These are phyloP conservation scores for Tetrahymena malaccensis DNA, from an alignment of 73 alveolate species.

Conservation along the genomic window DNA sequence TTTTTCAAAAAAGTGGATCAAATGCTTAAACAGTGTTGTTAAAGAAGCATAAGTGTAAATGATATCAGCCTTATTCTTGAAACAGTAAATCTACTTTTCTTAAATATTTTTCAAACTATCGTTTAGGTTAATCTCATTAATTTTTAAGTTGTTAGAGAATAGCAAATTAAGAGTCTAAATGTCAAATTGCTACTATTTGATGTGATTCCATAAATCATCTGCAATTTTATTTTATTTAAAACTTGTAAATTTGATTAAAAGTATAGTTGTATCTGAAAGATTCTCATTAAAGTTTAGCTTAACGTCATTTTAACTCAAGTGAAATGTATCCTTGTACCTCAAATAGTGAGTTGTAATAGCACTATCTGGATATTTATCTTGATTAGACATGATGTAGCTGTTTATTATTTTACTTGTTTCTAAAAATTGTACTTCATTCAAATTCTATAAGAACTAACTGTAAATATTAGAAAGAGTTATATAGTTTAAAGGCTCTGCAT, in stretches of 20 bases:
- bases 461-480: not conserved
- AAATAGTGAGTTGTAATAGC: not conserved
- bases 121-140: not conserved
- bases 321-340: not conserved
- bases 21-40: not conserved
- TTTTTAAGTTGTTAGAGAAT: not conserved
- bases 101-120: not conserved
- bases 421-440: not conserved
- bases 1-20: not conserved
- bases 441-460: not conserved
- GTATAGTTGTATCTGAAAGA: not conserved
- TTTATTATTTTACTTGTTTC: not conserved
- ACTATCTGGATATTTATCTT: not conserved
- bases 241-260: not conserved
- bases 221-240: not conserved
- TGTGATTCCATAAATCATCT: not conserved
- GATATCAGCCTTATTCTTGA: not conserved
- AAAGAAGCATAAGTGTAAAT: not conserved
- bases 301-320: not conserved
- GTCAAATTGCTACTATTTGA: not conserved
- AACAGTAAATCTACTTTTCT: not conserved
- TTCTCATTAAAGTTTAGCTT: not conserved
- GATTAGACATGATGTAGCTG: not conserved
- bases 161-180: not conserved
- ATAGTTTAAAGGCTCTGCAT: not conserved